Evolutionary conservation across 176 grass and related monocot genomes (phyloP), one percentile per base, ranked within the genome.

Genomic region (Carex cristatella): DNA sequence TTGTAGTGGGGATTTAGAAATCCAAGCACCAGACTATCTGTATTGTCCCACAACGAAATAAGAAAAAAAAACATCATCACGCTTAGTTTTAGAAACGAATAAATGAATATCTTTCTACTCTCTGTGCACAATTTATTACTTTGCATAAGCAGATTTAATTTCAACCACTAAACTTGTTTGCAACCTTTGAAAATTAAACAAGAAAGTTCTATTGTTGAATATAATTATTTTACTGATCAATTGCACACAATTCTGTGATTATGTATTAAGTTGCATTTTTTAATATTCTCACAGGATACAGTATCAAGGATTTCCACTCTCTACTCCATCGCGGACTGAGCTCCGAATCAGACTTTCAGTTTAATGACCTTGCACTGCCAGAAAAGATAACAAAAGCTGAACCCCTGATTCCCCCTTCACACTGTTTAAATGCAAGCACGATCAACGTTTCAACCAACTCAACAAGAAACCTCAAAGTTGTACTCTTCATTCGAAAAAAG

Each of bases 401-500:
- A 83, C 81, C 63, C 31, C 63, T 83, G 12, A 27, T 32, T 56
- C 46, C 81, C 8, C 44, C n/a, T 56, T 69, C 63, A 3, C 79
- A 81, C 56, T 83, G 81, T 69, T 55, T 83, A 83, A 83, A 83
- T 46, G 28, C 15, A 61, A 82, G 79, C 79, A 65, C 14, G 11
- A 82, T 40, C 18, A 65, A 56, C 42, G 56, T 53, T 48, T 33
- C 81, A 30, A 83, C 7, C 30, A 88, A 76, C 53, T 79, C 60
- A 81, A 53, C 81, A 38, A 44, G 11, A 91, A 92, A 70, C 95
- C 95, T 83, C 57, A 95, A 93, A 85, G 81, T 98, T 69, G 88
- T 94, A 78, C 61, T 98, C 82, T 88, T 98, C 87, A 92, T 93
- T 77, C 95, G 95, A 14, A 94, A 93, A 80, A 57, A 94, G 86